Percentiles rank a stretch among this genome's conserved stretches.
These are phyloP conservation scores for Cornus florida DNA, from an alignment of 148 eudicot species.

Conservation along the genomic window DNA sequence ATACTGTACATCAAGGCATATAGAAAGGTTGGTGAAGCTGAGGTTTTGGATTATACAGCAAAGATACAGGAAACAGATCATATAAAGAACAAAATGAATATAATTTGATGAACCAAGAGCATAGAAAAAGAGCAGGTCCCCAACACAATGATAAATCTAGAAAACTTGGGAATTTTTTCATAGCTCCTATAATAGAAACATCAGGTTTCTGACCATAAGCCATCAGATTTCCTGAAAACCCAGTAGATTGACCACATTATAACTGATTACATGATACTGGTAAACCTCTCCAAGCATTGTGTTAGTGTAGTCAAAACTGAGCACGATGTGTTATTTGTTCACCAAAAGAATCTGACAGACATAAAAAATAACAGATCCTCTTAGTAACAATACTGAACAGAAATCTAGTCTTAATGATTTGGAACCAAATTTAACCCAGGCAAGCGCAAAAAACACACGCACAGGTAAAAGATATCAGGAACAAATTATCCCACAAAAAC, in stretches of 20 bases:
- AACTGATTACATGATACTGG: background rate
- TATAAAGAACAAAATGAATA: background rate
- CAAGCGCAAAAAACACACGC: background rate
- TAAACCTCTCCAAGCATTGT: background rate
- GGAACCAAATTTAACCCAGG: background rate
- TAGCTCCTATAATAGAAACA: background rate
- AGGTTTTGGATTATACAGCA: conserved; percentile 8
- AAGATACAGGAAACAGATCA: background rate
- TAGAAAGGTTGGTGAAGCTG: background rate
- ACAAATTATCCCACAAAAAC: background rate
- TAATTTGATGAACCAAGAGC: background rate
- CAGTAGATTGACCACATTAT: background rate
- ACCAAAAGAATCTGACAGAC: background rate
- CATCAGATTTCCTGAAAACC: background rate
- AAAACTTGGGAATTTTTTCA: background rate
- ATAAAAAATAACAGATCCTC: background rate
- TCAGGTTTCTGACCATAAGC: background rate
- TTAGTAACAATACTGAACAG: no score
- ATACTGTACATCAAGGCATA: background rate
- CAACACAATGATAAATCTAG: background rate
- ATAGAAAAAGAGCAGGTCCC: background rate
- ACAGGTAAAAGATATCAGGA: background rate
- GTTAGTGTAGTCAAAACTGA: background rate
- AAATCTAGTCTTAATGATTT: background rate
- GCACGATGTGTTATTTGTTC: background rate